Evolutionary conservation across 177 flowering plant species (phyloP), one percentile per base, ranked within the genome.

Genomic region (Vitis hybrid): DNA sequence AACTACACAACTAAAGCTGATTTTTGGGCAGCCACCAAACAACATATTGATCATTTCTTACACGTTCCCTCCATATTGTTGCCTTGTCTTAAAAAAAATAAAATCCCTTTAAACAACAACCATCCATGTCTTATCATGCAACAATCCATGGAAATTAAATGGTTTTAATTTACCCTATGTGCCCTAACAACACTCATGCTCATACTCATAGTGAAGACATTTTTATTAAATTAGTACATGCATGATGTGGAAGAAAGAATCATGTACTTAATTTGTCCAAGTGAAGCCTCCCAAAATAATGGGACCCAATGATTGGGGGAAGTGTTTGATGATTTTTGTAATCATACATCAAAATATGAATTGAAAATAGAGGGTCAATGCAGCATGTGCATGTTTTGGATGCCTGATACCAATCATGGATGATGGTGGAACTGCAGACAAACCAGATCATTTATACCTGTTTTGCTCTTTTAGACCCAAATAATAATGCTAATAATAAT

Each of bases 341-440:
- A 54, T 14, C 30, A 14, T 54, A 40, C 48, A 54, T 13, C 7
- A 14, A 14, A 17, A 14, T 17, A 5, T 14, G 2, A 15, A 17
- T 6, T 17, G 17, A 54, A 14, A 15, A 54, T n/a, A 54, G 57
- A 54, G 57, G 62, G 54, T 54, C 54, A 59, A 68, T 46, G 46
- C 1, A 21, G 65, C 71, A 68, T 60, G 71, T 49, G 40, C 66
- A 62, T 27, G 9, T 40, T 27, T 51, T 30, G 52, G 55, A 48
- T 11, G 58, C 50, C 50, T 58, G 0, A 5, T 10, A n/a, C 48
- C 60, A 61, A 70, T 49, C 52, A 67, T 67, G 62, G 50, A 24
- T 62, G 17, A 3, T 61, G 65, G 66, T 52, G 15, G 66, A 54
- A 52, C 15, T 54, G 60, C 52, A 70, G 72, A 70, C 72, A 70